phyloP scores from a whole-genome alignment of 495 filamentous ascomycete species.

The Aspergillus carlsbadensis region DNA sequence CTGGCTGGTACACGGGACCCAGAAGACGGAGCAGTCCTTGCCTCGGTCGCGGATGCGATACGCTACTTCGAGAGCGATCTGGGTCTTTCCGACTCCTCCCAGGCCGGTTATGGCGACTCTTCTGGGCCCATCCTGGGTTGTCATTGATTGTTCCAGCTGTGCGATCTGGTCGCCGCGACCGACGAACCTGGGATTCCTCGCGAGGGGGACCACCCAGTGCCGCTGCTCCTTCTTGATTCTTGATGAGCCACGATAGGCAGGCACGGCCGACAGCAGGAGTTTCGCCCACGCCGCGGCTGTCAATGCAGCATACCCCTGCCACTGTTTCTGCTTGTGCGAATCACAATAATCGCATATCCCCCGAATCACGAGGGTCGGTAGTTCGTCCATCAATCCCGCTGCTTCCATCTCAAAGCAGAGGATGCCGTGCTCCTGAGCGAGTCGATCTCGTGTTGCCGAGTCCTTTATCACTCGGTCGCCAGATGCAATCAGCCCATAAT shows the following conservation, averaged over 20 bases:
- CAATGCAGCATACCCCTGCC: conserved; percentile 25
- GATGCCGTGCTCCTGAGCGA: conserved; percentile 22
- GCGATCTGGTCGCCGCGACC: neutral
- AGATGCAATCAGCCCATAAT: conserved; percentile 20
- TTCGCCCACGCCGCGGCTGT: conserved; percentile 32
- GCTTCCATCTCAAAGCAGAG: conserved; percentile 38
- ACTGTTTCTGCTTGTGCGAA: neutral
- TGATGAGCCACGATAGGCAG: neutral
- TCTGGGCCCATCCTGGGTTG: neutral
- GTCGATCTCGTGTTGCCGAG: conserved; percentile 7
- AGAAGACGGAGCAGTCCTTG: conserved; percentile 13
- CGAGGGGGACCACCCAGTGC: conserved; percentile 2
- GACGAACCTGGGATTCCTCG: neutral
- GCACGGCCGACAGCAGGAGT: conserved; percentile 22
- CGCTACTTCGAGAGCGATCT: conserved; percentile 39
- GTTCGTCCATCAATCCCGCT: neutral
- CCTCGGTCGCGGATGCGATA: conserved; percentile 23
- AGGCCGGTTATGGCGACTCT: conserved; percentile 36
- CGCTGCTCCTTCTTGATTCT: neutral
- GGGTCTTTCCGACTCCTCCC: conserved; percentile 44
- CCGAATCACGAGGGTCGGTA: neutral
- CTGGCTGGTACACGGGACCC: conserved; percentile 3
- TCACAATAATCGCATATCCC: conserved; percentile 23
- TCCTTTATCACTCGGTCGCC: conserved; percentile 20
- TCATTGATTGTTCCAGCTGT: neutral